Percentiles rank a stretch among this genome's conserved stretches.
Conservation (phyloP, 371 early-diverging fungal species). For the Rhizopus sp. region DNA sequence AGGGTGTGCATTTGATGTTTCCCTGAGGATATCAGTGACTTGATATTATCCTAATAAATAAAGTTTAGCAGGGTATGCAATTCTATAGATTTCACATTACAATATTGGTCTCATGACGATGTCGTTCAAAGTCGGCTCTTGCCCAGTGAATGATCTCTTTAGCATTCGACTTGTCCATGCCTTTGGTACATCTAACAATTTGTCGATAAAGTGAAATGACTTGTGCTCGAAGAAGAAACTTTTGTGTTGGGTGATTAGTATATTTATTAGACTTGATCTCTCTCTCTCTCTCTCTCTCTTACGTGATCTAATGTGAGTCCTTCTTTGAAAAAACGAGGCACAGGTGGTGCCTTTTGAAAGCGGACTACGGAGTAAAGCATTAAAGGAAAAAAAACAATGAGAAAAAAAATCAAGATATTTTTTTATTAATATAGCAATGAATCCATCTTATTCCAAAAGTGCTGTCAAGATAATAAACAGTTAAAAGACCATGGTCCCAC, state of each 20-base stretch:
- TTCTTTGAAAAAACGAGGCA: conserved; percentile 49
- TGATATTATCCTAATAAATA: conserved; percentile 52
- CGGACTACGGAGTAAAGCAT: conserved; percentile 31
- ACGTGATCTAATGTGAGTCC: conserved; percentile 46
- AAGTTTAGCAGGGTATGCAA: background rate
- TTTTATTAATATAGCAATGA: background rate
- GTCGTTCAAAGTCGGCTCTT: conserved; percentile 65
- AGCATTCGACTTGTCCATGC: conserved; percentile 53
- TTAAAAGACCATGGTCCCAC: too few relatives aligned
- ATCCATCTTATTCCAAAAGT: too few relatives aligned
- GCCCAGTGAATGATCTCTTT: conserved; percentile 60
- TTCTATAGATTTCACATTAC: conserved; percentile 31
- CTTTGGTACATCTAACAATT: conserved; percentile 59
- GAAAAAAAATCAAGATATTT: conserved; percentile 3
- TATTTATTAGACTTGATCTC: background rate
- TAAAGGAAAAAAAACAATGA: conserved; percentile 1
- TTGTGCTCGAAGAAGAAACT: conserved; percentile 60
- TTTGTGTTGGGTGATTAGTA: background rate
- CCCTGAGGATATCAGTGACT: conserved; percentile 55
- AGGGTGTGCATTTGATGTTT: conserved; percentile 64
- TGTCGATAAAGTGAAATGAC: conserved; percentile 64
- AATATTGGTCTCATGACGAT: conserved; percentile 54
- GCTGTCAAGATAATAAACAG: too few relatives aligned
- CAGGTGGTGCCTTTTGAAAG: conserved; percentile 33
- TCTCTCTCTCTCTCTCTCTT: too few relatives aligned